These are phyloP conservation scores for Geoglossum glabrum DNA, from an alignment of 495 filamentous ascomycete species.

Conservation along the genomic window DNA sequence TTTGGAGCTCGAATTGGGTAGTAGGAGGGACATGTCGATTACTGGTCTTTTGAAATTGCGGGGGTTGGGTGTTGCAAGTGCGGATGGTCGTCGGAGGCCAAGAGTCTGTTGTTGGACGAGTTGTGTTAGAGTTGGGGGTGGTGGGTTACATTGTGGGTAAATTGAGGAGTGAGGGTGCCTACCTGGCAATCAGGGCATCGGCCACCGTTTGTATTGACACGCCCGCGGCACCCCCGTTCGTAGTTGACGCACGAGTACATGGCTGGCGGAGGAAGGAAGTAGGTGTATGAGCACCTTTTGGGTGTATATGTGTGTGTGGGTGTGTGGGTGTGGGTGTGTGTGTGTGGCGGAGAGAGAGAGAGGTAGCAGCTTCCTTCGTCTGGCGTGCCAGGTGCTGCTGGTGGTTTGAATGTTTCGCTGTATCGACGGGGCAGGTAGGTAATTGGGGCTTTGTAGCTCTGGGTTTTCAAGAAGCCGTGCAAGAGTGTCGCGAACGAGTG, in stretches of 20 bases:
- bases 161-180: slow-evolving; percentile 10
- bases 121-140: neutral
- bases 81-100: neutral
- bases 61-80: neutral
- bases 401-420: no score
- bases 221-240: slow-evolving; percentile 29
- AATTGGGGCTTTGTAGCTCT: no score
- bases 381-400: no score
- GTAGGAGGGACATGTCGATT: neutral
- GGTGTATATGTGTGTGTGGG: no score
- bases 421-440: no score
- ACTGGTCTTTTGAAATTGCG: neutral
- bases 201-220: slow-evolving; percentile 23
- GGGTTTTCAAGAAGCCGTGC: no score
- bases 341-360: neutral
- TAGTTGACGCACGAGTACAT: slow-evolving; percentile 34
- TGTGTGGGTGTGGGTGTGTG: neutral
- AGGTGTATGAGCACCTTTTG: no score
- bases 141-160: neutral
- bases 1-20: neutral
- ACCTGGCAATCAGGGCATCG: slow-evolving; percentile 29
- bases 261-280: slow-evolving; percentile 4
- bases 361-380: no score
- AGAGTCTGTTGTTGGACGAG: neutral
- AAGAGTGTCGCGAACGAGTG: neutral